phyloP scores from a whole-genome alignment of 108 stramenopile species.

The Cylindrotheca closterium region DNA sequence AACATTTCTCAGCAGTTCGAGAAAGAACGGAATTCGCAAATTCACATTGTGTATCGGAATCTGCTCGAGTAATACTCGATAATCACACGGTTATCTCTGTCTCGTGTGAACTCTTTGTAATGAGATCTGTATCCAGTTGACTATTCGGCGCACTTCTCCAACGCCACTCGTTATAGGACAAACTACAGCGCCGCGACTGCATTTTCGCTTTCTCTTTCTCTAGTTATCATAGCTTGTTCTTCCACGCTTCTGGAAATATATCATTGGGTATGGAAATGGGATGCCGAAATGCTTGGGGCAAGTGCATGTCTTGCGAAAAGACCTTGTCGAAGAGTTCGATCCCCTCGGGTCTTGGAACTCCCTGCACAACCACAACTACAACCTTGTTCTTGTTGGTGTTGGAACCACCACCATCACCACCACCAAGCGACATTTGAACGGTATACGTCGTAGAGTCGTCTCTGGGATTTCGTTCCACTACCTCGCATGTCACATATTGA shows the following conservation, averaged over 20 bases:
- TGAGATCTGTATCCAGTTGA: too few relatives aligned
- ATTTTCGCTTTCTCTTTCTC: too few relatives aligned
- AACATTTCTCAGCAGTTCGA: too few relatives aligned
- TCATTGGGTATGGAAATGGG: conserved; percentile 51
- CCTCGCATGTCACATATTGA: conserved; percentile 26
- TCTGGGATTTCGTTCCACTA: conserved; percentile 13
- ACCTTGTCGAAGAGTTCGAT: conserved; percentile 35
- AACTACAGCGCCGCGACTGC: too few relatives aligned
- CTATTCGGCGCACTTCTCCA: too few relatives aligned
- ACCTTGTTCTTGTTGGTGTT: not conserved
- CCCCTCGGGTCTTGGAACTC: conserved; percentile 17
- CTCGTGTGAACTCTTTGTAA: too few relatives aligned
- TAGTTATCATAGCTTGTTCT: conserved; percentile 13
- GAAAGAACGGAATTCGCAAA: too few relatives aligned
- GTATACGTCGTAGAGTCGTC: conserved; percentile 13
- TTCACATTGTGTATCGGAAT: too few relatives aligned
- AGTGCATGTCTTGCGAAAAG: conserved; percentile 44
- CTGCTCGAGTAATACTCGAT: too few relatives aligned
- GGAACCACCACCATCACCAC: too few relatives aligned
- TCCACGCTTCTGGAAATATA: conserved; percentile 50
- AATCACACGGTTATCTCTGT: too few relatives aligned
- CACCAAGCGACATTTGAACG: conserved; percentile 14
- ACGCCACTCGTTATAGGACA: too few relatives aligned
- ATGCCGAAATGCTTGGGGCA: conserved; percentile 58
- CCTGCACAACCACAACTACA: conserved; percentile 12